A percentile compares a stretch with the other conserved stretches of the same genome.
Conservation (phyloP, 1,139 yeast genomes). For the Candida mesenterica region DNA sequence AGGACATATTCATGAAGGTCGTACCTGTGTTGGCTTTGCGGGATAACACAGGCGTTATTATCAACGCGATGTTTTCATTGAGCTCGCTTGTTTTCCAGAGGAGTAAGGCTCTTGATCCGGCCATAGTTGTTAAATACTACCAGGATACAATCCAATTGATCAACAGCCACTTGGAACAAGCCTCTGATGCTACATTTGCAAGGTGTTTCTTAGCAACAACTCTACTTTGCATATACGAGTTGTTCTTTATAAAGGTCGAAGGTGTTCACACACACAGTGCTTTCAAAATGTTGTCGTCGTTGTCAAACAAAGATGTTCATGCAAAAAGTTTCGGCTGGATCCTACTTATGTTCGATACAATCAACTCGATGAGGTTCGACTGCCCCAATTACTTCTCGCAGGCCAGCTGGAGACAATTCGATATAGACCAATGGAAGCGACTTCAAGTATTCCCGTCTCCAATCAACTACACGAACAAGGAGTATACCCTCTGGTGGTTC, state of each 20-base stretch:
- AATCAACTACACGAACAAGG: constrained; percentile 9
- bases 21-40: constrained; percentile 36
- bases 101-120: constrained; percentile 29
- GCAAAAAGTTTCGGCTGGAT: constrained; percentile 32
- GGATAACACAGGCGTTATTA: constrained; percentile 38
- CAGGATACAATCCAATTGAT: constrained; percentile 36
- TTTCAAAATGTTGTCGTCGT: constrained; percentile 3
- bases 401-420: constrained; percentile 17
- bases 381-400: constrained; percentile 19
- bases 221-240: constrained; percentile 39
- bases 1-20: constrained; percentile 29
- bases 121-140: constrained; percentile 36
- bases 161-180: constrained; percentile 26
- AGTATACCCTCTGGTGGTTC: constrained; percentile 35
- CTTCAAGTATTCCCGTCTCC: constrained; percentile 4
- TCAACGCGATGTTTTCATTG: constrained; percentile 35
- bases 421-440: constrained; percentile 27
- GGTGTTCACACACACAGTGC: constrained; percentile 9
- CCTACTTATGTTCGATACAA: constrained; percentile 34
- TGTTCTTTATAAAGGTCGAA: constrained; percentile 27
- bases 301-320: neutral
- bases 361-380: constrained; percentile 32
- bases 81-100: constrained; percentile 35
- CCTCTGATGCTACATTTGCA: constrained; percentile 27
- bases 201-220: constrained; percentile 38